These are phyloP conservation scores for Lumnitzera littorea DNA, from an alignment of 345 rosid species.

Conservation along the genomic window DNA sequence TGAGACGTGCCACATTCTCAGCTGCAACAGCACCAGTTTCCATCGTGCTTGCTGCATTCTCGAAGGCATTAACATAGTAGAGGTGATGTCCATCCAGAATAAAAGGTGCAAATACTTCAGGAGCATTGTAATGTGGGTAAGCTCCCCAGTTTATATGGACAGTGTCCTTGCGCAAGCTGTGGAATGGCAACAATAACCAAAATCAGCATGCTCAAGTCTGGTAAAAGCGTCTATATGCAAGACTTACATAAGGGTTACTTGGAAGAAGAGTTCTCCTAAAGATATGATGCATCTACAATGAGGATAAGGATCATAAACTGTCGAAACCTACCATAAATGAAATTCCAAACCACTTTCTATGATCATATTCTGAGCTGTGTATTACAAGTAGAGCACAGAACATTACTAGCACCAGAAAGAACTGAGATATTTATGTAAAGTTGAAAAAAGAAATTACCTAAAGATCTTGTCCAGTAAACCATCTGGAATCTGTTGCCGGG, in stretches of 20 bases:
- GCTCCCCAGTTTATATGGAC: slow-evolving; percentile 87
- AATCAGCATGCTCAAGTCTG: slow-evolving; percentile 6
- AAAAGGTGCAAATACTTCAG: slow-evolving; percentile 84
- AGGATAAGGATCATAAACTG: no score
- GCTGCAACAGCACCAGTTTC: slow-evolving; percentile 92
- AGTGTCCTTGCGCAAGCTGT: slow-evolving; percentile 59
- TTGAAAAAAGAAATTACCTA: slow-evolving; percentile 36
- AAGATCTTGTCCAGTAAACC: slow-evolving; percentile 67
- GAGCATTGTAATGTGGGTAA: slow-evolving; percentile 79
- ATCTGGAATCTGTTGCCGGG: slow-evolving; percentile 52
- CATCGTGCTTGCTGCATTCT: slow-evolving; percentile 92
- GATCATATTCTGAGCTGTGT: no score
- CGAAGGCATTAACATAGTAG: slow-evolving; percentile 88
- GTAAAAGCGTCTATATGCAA: background rate
- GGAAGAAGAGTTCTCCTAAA: no score
- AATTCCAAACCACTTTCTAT: no score
- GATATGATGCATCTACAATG: background rate
- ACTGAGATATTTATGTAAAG: no score
- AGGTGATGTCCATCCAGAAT: slow-evolving; percentile 63
- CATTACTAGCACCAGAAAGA: no score
- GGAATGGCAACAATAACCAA: slow-evolving; percentile 3
- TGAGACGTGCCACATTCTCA: slow-evolving; percentile 82
- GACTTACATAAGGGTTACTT: background rate
- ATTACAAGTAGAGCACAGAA: no score
- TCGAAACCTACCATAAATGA: no score